Evolutionary conservation across 2,329 filamentous ascomycete species (phyloP).

Genomic region (Laburnicola sp.): DNA sequence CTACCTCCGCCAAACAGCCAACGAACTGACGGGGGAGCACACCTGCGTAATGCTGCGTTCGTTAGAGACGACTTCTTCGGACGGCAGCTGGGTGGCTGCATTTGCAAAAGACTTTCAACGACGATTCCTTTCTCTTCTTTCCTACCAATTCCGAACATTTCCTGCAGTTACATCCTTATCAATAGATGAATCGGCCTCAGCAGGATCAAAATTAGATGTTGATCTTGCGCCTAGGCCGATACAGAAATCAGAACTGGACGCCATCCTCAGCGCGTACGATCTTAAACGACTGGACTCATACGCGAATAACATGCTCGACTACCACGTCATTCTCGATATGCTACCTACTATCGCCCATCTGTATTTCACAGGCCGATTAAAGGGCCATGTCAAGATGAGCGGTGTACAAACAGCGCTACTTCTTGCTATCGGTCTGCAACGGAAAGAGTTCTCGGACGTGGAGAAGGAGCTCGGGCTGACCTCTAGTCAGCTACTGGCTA

Average conservation of each 20-base stretch:
- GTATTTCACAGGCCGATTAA: slow-evolving; percentile 81
- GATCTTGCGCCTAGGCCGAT: slow-evolving; percentile 59
- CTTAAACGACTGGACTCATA: slow-evolving; percentile 94
- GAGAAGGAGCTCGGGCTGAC: slow-evolving; percentile 76
- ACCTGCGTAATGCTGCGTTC: slow-evolving; percentile 96
- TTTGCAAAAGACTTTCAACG: slow-evolving; percentile 93
- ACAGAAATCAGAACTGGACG: slow-evolving; percentile 75
- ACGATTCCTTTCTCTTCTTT: slow-evolving; percentile 86
- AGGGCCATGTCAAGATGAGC: slow-evolving; percentile 67
- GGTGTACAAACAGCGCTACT: slow-evolving; percentile 86
- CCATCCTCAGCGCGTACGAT: slow-evolving; percentile 83
- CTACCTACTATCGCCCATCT: slow-evolving; percentile 79
- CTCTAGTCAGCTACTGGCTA: slow-evolving; percentile 80
- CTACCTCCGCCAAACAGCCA: slow-evolving; percentile 91
- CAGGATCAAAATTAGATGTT: slow-evolving; percentile 68
- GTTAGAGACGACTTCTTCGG: slow-evolving; percentile 56
- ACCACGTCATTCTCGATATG: slow-evolving; percentile 94
- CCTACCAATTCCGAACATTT: slow-evolving; percentile 89
- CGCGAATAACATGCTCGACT: slow-evolving; percentile 95
- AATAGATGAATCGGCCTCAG: slow-evolving; percentile 81
- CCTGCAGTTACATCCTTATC: slow-evolving; percentile 76
- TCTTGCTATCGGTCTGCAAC: slow-evolving; percentile 83
- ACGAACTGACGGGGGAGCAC: slow-evolving; percentile 95
- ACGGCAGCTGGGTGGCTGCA: slow-evolving; percentile 86
- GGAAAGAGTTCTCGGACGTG: slow-evolving; percentile 80